Percentiles rank a stretch among this genome's conserved stretches.
Conservation (phyloP, 2,329 filamentous ascomycete species). For the Bipolaris sorokiniana region DNA sequence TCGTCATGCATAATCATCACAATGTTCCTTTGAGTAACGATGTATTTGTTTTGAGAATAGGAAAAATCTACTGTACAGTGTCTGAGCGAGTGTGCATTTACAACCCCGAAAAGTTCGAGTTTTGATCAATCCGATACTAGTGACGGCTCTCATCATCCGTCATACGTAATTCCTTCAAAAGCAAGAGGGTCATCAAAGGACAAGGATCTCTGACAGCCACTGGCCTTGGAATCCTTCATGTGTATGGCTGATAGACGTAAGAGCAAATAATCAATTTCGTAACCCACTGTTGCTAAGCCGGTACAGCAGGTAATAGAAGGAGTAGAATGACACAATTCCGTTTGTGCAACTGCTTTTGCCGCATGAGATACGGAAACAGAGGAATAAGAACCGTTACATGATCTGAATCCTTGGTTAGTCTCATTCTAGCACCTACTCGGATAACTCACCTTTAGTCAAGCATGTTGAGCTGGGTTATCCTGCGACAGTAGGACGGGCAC, state of each 20-base stretch:
- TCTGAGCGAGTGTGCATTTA: background rate
- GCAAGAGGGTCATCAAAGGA: background rate
- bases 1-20: background rate
- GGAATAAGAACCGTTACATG: background rate
- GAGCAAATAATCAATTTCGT: background rate
- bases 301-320: background rate
- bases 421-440: background rate
- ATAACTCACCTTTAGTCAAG: background rate
- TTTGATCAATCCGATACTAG: background rate
- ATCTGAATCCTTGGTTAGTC: background rate
- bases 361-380: background rate
- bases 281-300: slow-evolving; percentile 4
- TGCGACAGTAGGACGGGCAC: slow-evolving; percentile 18
- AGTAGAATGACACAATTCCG: background rate
- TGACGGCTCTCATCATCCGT: background rate
- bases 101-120: background rate
- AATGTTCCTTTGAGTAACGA: background rate
- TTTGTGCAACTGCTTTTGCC: background rate
- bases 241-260: background rate
- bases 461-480: background rate
- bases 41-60: background rate
- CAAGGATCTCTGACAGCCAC: background rate
- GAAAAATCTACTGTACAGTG: background rate
- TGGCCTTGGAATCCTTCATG: background rate
- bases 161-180: background rate